These are phyloP conservation scores for maize (Zea mays) DNA, from an alignment of 176 grass and related monocot species.

Conservation along the genomic window Zm-B73-REFERENCE-NAM-5.0 NC_050103.1:173145001-173145500, in stretches of 20 bases:
- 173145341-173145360: no score
- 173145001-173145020: neutral
- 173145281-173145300: no score
- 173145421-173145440: no score
- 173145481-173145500: no score
- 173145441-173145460: no score
- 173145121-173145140: neutral
- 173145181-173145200: conserved; percentile 14
- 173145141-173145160: neutral
- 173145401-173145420: no score
- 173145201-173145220: neutral
- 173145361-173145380: no score
- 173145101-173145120: neutral
- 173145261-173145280: neutral
- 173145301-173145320: neutral
- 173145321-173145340: neutral
- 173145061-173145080: neutral
- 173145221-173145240: neutral
- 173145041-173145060: neutral
- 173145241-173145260: neutral
- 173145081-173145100: neutral
- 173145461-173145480: no score
- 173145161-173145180: neutral
- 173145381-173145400: no score
- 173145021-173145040: neutral